Percentiles rank a stretch among this genome's conserved stretches.
phyloP scores from a whole-genome alignment of 805 yeast genomes.

The Myxozyma lipomycoides region DNA sequence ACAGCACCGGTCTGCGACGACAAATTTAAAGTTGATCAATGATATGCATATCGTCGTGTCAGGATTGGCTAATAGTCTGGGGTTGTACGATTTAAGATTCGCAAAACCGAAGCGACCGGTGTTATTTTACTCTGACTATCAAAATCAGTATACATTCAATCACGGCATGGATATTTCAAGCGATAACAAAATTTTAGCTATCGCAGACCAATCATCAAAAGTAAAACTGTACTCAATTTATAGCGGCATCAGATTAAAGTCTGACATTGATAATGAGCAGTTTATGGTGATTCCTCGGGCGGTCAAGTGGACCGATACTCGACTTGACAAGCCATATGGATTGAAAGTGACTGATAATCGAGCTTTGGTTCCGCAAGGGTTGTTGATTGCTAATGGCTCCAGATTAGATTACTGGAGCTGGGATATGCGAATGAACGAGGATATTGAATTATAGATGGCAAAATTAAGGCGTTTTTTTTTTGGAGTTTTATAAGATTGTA shows the following conservation, averaged over 20 bases:
- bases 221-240: constrained; percentile 20
- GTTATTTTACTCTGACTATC: constrained; percentile 15
- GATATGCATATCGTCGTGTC: constrained; percentile 23
- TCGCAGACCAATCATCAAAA: constrained; percentile 18
- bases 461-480: too few species aligned
- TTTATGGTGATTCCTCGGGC: constrained; percentile 19
- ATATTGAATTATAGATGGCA: not conserved
- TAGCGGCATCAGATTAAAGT: constrained; percentile 14
- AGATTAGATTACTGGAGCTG: constrained; percentile 25
- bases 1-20: constrained; percentile 27
- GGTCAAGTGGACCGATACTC: constrained; percentile 19
- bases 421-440: not conserved
- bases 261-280: constrained; percentile 2
- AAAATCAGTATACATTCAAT: constrained; percentile 20
- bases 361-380: constrained; percentile 9
- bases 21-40: constrained; percentile 25
- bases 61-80: constrained; percentile 29
- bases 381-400: constrained; percentile 19
- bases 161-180: constrained; percentile 24
- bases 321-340: not conserved
- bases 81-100: constrained; percentile 22
- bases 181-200: constrained; percentile 14
- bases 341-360: constrained; percentile 2
- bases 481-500: too few species aligned
- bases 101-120: constrained; percentile 12